Percentiles rank a stretch among this genome's conserved stretches.
These are phyloP conservation scores for Brassica juncea DNA, from an alignment of 345 rosid species.

Conservation along the genomic window DNA sequence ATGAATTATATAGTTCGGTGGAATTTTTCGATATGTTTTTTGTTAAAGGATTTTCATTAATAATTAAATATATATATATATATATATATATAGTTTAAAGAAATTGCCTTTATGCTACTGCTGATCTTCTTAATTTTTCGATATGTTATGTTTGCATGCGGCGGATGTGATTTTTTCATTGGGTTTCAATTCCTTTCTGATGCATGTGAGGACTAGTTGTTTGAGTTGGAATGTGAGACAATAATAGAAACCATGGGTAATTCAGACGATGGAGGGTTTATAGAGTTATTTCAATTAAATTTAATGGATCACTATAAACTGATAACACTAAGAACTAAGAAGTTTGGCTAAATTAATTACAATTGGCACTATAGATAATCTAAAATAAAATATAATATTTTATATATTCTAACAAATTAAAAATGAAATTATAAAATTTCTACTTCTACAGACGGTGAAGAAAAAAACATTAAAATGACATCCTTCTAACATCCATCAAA, in stretches of 20 bases:
- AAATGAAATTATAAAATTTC: neutral
- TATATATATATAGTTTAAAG: too few relatives aligned
- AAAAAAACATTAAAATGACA: neutral
- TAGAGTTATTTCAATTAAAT: neutral
- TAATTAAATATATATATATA: too few relatives aligned
- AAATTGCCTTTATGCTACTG: too few relatives aligned
- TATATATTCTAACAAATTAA: neutral
- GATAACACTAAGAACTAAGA: too few relatives aligned
- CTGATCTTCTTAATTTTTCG: too few relatives aligned
- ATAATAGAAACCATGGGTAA: neutral
- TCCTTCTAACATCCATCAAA: neutral
- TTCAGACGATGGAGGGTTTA: neutral
- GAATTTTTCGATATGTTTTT: too few relatives aligned
- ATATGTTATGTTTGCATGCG: neutral
- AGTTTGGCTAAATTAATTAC: neutral
- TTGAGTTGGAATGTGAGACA: neutral
- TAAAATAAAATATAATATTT: too few relatives aligned
- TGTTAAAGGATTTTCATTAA: too few relatives aligned
- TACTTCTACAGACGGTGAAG: neutral
- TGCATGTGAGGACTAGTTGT: neutral
- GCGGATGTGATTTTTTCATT: neutral
- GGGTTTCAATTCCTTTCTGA: too few relatives aligned
- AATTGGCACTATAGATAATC: neutral
- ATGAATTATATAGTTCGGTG: neutral
- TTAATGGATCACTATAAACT: neutral